Conservation (phyloP, 2,329 filamentous ascomycete species). For the Arthroderma sp. region DNA sequence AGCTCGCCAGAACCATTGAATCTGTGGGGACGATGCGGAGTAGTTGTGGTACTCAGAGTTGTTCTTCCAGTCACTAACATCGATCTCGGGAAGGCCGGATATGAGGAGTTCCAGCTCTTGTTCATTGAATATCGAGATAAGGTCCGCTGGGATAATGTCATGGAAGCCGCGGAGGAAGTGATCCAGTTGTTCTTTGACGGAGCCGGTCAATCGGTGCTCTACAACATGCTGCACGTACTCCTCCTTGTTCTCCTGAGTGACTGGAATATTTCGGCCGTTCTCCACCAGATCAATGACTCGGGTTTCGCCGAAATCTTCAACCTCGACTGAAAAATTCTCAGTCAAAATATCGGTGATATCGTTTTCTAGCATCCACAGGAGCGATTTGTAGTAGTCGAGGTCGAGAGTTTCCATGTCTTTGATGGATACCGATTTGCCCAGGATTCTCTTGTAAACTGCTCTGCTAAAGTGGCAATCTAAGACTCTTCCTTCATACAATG, state of each 20-base stretch:
- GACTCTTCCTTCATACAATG: constrained; percentile 86
- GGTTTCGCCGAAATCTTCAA: constrained; percentile 84
- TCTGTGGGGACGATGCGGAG: constrained; percentile 82
- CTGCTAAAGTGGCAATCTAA: constrained; percentile 98
- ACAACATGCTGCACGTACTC: constrained; percentile 92
- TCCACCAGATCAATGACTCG: constrained; percentile 76
- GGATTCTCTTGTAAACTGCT: constrained; percentile 94
- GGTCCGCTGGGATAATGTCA: constrained; percentile 87
- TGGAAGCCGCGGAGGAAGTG: constrained; percentile 93
- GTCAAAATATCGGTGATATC: constrained; percentile 97
- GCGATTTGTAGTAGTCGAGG: constrained; percentile 95
- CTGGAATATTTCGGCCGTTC: constrained; percentile 79
- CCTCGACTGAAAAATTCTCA: constrained; percentile 88
- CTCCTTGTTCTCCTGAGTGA: constrained; percentile 97
- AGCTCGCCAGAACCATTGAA: constrained; percentile 99
- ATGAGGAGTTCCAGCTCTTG: constrained; percentile 95
- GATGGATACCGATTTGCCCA: constrained; percentile 87
- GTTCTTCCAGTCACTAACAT: constrained; percentile 97
- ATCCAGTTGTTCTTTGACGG: constrained; percentile 88
- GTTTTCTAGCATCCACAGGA: constrained; percentile 97
- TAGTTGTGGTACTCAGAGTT: constrained; percentile 99
- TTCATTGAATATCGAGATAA: constrained; percentile 96
- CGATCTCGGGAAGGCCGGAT: constrained; percentile 91
- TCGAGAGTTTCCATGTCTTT: constrained; percentile 99
- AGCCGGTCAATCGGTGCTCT: constrained; percentile 82